Base-by-base conservation (phyloP, 2,329 filamentous ascomycete species). In the Exophiala dermatitidis region DNA sequence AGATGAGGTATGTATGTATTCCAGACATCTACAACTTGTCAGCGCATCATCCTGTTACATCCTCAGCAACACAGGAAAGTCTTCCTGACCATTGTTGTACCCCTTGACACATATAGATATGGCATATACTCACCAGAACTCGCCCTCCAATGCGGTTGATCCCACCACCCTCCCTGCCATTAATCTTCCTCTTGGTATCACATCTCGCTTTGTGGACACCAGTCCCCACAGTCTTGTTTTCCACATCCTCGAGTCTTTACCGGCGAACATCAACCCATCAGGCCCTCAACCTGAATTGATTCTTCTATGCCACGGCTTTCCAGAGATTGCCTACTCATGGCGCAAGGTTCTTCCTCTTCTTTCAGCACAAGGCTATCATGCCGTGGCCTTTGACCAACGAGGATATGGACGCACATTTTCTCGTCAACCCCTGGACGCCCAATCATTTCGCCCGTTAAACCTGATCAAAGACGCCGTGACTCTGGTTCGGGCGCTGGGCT, bases 321-420 rank as follows among this genome's bases (percentile, higher is more conserved):
- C 84, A 1, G 83, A 86, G 63, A 72, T 87, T 1, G 81, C 84
- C 30, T 87, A 78, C 65, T 85, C 83, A 44, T 87, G 83, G 82
- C 79, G 83, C 48, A 80, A 82, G 52, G 68, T 85, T 34, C 74
- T 87, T 62, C 75, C 77, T 4, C 65, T 70, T 0, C 71, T 88
- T n/a, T 79, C 83, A 3, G 67, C 69, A 0, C 72, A 75, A 4
- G 83, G 83, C 30, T 86, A 81, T 67, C 77, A 83, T 63, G 82
- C 83, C 49, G 78, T 86, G 1, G 83, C 84, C 1, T 79, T 80
- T 34, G 84, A 88, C 62, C 82, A 84, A 62, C 76, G 84, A 46
- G 84, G 83, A 5, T 86, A 84, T 59, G 84, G 84, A 7, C 76
- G 82, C 29, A 87, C 83, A 0, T 66, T 74, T 50, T 66, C 77